Evolutionary conservation across 306 rosid genomes (phyloP), one percentile per base, ranked within the genome.

Genomic region (Castanea crenata): DNA sequence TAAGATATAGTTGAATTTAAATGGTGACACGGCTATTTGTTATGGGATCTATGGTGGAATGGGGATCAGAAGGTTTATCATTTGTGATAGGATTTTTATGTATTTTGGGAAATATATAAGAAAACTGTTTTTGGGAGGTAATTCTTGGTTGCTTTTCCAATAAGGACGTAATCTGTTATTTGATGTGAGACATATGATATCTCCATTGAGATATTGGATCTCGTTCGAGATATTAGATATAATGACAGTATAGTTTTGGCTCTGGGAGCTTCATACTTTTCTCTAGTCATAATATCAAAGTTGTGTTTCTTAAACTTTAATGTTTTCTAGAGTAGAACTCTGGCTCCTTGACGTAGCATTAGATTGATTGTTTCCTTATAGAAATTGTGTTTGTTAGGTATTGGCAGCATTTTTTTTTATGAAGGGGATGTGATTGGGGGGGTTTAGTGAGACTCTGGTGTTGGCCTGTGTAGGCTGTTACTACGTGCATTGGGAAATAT

Each of bases 1-100:
- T 41, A 41, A 21, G 27, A 3, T 18, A 44, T 46, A 54, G 68
- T 78, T 74, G 75, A 78, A 80, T 25, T 76, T 46, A 54, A 21
- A 64, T 2, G 8, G 69, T 63, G 7, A 29, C 15, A 7, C 29
- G 20, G 34, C 15, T 63, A 3, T 25, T 63, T 29, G n/a, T 27
- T 29, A 25, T 21, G 71, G 46, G 11, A 16, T 65, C 49, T 31
- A 46, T 34, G 23, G 71, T 15, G 49, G 4, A 18, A 18, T 72
- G 4, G 75, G 44, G 41, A 78, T 64, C 55, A 16, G 13, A 74
- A 51, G 52, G 41, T 56, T 62, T 18, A 16, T 65, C 19, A 32
- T 34, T 32, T 16, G 35, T 16, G 19, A 31, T 7, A 65, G 1
- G 69, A 62, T 62, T 27, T 23, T 73, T 16, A 1, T 5, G 67